Evolutionary conservation across 441 rosid species (phyloP), one percentile per base, ranked within the genome.

Genomic region (Populus hybrid): DNA sequence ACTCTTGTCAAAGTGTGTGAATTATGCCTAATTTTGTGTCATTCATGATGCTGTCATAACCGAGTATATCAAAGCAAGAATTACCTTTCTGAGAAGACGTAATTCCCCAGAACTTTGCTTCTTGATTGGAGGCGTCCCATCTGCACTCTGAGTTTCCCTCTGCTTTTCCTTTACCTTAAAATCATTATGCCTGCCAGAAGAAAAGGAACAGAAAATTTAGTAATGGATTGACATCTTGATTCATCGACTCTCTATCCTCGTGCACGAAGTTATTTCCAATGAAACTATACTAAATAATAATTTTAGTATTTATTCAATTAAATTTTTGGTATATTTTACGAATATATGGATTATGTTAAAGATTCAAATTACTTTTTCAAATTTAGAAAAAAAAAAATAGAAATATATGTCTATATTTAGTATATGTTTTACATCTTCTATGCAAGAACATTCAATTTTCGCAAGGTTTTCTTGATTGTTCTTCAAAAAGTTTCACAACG

Each of bases 21-120:
- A 28, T 23, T 67, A 18, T 14, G 23, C 6, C 12, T 23, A 68
- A 30, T 68, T 3, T 68, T 34, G 20, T 5, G 20, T 7, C 69
- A 9, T 9, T 14, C 23, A 26, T 24, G 69, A 26, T 21, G 30
- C 20, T 11, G 16, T 66, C 8, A 8, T 67, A 23, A 28, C 35
- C n/a, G 10, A 69, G 11, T 35, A 10, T 6, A 34, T 6, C 21
- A 34, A 73, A 73, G 10, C 26, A 32, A 38, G 64, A 40, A 36
- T 7, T 16, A 67, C 67, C 78, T 68, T 46, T 75, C 3, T 67
- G 70, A 74, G 70, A 74, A 66, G 72, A 20, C 72, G 78, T 67
- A 67, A n/a, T 34, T 65, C 40, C 61, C 66, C 78, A 28, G 72
- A 42, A 75, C 32, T 75, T 42, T 66, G 71, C 65, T 46, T 67